Evolutionary conservation across 1,139 yeast species (phyloP).

Genomic region (Saccharomyces hybrid): DNA sequence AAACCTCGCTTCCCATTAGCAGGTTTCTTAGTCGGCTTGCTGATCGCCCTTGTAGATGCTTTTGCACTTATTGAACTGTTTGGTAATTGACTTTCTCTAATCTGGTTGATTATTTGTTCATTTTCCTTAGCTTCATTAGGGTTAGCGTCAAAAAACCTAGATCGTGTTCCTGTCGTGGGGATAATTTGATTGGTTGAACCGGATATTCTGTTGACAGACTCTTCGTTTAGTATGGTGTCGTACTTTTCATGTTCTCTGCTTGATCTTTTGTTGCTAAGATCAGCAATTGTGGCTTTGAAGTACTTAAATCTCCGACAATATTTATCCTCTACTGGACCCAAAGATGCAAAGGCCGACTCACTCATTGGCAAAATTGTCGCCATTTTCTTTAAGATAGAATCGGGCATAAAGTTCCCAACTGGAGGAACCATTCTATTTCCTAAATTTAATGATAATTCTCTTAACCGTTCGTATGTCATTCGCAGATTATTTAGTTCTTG

Average conservation of each 20-base stretch:
- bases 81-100: conserved; percentile 12
- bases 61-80: neutral
- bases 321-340: conserved; percentile 37
- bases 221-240: conserved; percentile 13
- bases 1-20: conserved; percentile 6
- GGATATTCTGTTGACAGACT: neutral
- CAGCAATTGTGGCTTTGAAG: conserved; percentile 41
- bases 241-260: neutral
- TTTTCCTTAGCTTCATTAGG: conserved; percentile 11
- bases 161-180: conserved; percentile 9
- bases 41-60: neutral
- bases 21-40: conserved; percentile 2
- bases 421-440: conserved; percentile 36
- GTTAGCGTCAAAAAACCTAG: conserved; percentile 16
- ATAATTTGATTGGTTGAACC: neutral
- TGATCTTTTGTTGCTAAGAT: conserved; percentile 33
- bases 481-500: conserved; percentile 26
- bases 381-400: conserved; percentile 46
- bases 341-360: conserved; percentile 42
- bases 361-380: conserved; percentile 49
- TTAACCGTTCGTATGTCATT: conserved; percentile 35
- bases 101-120: conserved; percentile 15
- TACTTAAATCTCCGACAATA: conserved; percentile 41
- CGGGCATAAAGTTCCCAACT: conserved; percentile 39
- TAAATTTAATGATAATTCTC: conserved; percentile 39